Conservation (phyloP, 805 yeast species). For the Tetrapisispora taiwanensis region DNA sequence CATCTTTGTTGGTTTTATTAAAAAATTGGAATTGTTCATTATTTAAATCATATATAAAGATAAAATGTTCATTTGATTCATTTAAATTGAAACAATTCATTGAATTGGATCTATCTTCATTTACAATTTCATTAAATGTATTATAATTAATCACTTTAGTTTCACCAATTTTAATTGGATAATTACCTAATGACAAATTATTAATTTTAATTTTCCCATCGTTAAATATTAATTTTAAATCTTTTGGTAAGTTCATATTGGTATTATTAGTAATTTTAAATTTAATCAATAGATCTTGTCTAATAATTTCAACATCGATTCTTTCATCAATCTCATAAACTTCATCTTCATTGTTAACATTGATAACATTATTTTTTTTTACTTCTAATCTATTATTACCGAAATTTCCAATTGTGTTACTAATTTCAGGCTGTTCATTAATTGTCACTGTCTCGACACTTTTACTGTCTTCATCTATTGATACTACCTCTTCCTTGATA, state of each 20-base stretch:
- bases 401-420: too few species aligned
- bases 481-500: too few species aligned
- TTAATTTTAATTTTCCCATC: not conserved
- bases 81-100: not conserved
- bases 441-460: not conserved
- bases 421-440: too few species aligned
- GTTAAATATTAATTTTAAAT: conserved; percentile 3
- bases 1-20: not conserved
- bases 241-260: conserved; percentile 6
- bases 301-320: not conserved
- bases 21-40: not conserved
- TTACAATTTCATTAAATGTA: not conserved
- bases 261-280: not conserved
- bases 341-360: not conserved
- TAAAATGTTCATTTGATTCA: not conserved
- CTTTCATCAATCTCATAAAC: not conserved
- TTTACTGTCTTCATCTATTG: not conserved
- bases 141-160: not conserved
- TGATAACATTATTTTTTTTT: too few species aligned
- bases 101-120: not conserved
- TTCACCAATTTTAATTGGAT: not conserved
- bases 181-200: not conserved
- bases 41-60: not conserved
- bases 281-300: not conserved
- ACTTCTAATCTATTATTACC: too few species aligned